These are phyloP conservation scores for Smallanthus sonchifolius DNA, from an alignment of 129 eudicot species.

Conservation along the genomic window DNA sequence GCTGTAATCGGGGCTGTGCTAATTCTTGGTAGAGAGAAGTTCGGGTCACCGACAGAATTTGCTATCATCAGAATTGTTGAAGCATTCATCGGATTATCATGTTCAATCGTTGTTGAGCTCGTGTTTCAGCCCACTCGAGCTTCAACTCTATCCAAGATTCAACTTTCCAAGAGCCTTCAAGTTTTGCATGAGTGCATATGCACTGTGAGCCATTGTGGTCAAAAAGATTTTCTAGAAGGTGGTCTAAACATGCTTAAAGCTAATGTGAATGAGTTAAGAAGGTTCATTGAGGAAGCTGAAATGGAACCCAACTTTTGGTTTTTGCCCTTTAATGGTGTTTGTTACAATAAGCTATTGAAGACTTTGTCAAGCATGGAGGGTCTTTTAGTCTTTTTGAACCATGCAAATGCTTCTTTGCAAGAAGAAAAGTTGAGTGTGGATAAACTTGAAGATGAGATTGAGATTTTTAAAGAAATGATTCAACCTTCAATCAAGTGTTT, in stretches of 20 bases:
- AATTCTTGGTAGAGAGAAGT: constrained; percentile 63
- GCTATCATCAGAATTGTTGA: constrained; percentile 74
- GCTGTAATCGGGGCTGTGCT: constrained; percentile 82
- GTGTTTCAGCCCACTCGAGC: constrained; percentile 77
- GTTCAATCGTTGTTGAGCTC: constrained; percentile 64
- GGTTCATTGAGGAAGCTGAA: constrained; percentile 65
- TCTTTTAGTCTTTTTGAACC: constrained; percentile 37
- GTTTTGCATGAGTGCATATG: constrained; percentile 36
- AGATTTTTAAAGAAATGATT: constrained; percentile 41
- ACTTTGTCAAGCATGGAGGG: constrained; percentile 57
- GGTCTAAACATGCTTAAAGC: constrained; percentile 37
- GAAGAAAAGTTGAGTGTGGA: constrained; percentile 33
- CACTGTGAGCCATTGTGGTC: constrained; percentile 15
- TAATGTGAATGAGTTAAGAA: constrained; percentile 50
- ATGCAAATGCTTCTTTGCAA: constrained; percentile 45
- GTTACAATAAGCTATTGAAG: constrained; percentile 45
- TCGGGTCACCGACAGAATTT: constrained; percentile 72
- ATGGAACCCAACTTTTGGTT: constrained; percentile 91
- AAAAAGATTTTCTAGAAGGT: constrained; percentile 17
- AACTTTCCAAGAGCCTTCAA: constrained; percentile 44
- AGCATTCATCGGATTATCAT: constrained; percentile 68
- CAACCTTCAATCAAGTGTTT: constrained; percentile 49
- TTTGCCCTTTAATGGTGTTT: constrained; percentile 60
- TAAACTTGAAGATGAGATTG: constrained; percentile 48
- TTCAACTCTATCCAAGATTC: constrained; percentile 60